Evolutionary conservation across 2,329 filamentous ascomycete species (phyloP).

Genomic region (Camptophora hylomeconis): DNA sequence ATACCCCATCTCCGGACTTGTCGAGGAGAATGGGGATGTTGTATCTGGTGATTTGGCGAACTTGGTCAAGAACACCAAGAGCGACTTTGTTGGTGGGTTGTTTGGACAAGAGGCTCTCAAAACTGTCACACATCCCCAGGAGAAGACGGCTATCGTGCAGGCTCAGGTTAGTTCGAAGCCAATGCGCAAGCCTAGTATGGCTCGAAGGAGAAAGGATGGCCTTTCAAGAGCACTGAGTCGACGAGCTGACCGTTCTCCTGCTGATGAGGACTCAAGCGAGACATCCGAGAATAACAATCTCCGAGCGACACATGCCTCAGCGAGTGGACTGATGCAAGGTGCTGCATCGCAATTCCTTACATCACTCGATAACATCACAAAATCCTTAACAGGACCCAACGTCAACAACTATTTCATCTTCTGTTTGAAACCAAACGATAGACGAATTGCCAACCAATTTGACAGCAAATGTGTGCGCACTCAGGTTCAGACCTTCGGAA

Average conservation of each 20-base stretch:
- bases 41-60: slow-evolving; percentile 95
- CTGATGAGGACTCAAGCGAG: slow-evolving; percentile 12
- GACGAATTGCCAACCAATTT: slow-evolving; percentile 94
- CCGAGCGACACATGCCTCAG: slow-evolving; percentile 27
- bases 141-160: slow-evolving; percentile 83
- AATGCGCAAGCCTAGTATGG: slow-evolving; percentile 81
- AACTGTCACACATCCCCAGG: slow-evolving; percentile 84
- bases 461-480: slow-evolving; percentile 96
- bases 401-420: slow-evolving; percentile 95
- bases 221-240: slow-evolving; percentile 33
- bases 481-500: slow-evolving; percentile 88
- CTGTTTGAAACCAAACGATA: slow-evolving; percentile 92
- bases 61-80: slow-evolving; percentile 76
- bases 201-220: slow-evolving; percentile 57
- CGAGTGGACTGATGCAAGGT: slow-evolving; percentile 49
- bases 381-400: slow-evolving; percentile 66
- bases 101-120: slow-evolving; percentile 95
- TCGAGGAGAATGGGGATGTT: slow-evolving; percentile 92
- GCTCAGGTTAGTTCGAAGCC: slow-evolving; percentile 94
- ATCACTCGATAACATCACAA: slow-evolving; percentile 79
- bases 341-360: slow-evolving; percentile 86
- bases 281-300: slow-evolving; percentile 19
- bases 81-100: slow-evolving; percentile 73
- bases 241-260: slow-evolving; percentile 19
- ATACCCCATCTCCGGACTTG: slow-evolving; percentile 71